phyloP scores from a whole-genome alignment of 2,329 filamentous ascomycete species.

The Trichophyton verrucosum region DNA sequence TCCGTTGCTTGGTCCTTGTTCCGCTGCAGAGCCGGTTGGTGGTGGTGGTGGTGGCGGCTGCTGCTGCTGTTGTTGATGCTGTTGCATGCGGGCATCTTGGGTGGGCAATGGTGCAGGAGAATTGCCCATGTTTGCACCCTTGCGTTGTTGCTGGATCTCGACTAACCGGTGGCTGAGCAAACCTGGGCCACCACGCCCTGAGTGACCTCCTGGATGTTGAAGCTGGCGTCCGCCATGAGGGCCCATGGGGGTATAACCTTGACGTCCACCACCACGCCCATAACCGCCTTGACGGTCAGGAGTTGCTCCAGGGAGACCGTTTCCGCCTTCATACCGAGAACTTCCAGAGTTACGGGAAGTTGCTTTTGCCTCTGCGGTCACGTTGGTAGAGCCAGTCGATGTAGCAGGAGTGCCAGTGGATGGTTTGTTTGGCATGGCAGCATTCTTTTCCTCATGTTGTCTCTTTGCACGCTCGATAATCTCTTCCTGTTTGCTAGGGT shows the following conservation, averaged over 20 bases:
- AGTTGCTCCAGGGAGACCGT: conserved; percentile 18
- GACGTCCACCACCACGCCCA: conserved; percentile 36
- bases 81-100: conserved; percentile 49
- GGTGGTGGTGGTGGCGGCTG: too few species aligned
- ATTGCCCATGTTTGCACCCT: conserved; percentile 27
- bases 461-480: conserved; percentile 80
- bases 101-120: conserved; percentile 46
- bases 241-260: conserved; percentile 35
- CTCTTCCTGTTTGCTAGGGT: conserved; percentile 83
- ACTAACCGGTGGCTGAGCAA: conserved; percentile 40
- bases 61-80: too few species aligned
- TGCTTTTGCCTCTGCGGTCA: conserved; percentile 35
- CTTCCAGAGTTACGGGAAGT: conserved; percentile 37
- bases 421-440: conserved; percentile 20
- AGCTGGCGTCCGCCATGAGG: conserved; percentile 33
- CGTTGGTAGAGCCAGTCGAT: conserved; percentile 19
- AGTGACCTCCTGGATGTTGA: conserved; percentile 32
- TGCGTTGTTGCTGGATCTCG: conserved; percentile 42
- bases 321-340: conserved; percentile 33
- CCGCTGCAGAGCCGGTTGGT: conserved; percentile 51
- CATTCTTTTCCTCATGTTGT: conserved; percentile 50
- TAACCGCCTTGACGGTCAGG: conserved; percentile 36
- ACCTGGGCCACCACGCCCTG: conserved; percentile 32
- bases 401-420: conserved; percentile 17
- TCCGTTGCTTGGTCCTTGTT: conserved; percentile 42